These are phyloP conservation scores for Aethionema arabicum DNA, from an alignment of 345 rosid species.

Conservation along the genomic window DNA sequence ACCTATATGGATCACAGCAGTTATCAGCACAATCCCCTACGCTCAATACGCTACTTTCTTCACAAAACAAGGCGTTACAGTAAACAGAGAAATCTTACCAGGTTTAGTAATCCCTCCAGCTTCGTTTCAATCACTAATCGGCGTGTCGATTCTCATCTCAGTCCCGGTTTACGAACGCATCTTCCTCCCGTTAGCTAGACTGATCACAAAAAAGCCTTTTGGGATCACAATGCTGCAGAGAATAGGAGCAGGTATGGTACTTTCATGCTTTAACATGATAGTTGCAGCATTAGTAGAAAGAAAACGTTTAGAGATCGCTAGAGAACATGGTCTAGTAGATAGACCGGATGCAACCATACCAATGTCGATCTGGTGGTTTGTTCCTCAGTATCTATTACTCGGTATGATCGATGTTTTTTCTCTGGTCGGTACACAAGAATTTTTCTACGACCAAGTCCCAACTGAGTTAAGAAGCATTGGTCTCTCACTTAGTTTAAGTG, in stretches of 20 bases:
- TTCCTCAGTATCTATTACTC: slow-evolving; percentile 65
- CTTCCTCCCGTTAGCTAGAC: slow-evolving; percentile 61
- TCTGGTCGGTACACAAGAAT: slow-evolving; percentile 75
- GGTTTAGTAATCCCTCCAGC: slow-evolving; percentile 66
- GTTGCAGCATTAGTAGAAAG: slow-evolving; percentile 61
- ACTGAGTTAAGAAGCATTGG: slow-evolving; percentile 74
- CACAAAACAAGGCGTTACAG: slow-evolving; percentile 80
- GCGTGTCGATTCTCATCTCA: slow-evolving; percentile 57
- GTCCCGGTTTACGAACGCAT: slow-evolving; percentile 66
- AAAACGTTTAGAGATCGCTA: slow-evolving; percentile 50
- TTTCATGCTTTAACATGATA: slow-evolving; percentile 57
- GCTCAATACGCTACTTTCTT: slow-evolving; percentile 73
- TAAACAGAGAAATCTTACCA: slow-evolving; percentile 53
- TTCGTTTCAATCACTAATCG: slow-evolving; percentile 60
- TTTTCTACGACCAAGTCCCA: slow-evolving; percentile 91
- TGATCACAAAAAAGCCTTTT: slow-evolving; percentile 50
- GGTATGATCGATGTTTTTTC: slow-evolving; percentile 65
- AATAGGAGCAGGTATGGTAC: slow-evolving; percentile 65
- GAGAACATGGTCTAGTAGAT: slow-evolving; percentile 49
- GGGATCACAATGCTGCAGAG: slow-evolving; percentile 83
- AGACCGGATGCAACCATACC: slow-evolving; percentile 56
- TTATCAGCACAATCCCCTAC: slow-evolving; percentile 57
- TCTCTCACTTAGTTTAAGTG: slow-evolving; percentile 63
- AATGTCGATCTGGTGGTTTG: slow-evolving; percentile 75
- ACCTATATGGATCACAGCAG: slow-evolving; percentile 74